These are phyloP conservation scores for Bryoerythrophyllum caledonicum DNA, from an alignment of 225 moss, liverwort and hornwort species.

Conservation along the genomic window DNA sequence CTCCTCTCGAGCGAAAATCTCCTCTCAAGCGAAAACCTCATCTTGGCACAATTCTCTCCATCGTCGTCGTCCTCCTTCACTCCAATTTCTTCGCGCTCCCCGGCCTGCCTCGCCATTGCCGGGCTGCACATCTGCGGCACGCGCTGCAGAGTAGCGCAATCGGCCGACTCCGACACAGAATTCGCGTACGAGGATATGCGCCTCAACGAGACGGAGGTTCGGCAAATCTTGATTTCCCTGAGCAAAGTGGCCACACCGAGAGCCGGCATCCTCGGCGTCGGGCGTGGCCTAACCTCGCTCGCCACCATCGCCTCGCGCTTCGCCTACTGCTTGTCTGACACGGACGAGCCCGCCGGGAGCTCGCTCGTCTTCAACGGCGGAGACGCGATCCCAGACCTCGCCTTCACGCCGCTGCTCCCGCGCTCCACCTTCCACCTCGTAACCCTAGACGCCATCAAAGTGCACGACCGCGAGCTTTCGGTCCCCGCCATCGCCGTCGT, in stretches of 20 bases:
- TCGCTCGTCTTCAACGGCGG: conserved; percentile 19
- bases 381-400: background rate
- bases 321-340: conserved; percentile 44
- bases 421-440: conserved; percentile 34
- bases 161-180: background rate
- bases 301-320: conserved; percentile 19
- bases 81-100: conserved; percentile 18
- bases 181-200: conserved; percentile 31
- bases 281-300: conserved; percentile 22
- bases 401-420: conserved; percentile 33
- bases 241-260: conserved; percentile 25
- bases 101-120: conserved; percentile 13
- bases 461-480: conserved; percentile 13
- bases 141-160: conserved; percentile 9
- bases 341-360: conserved; percentile 46
- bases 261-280: conserved; percentile 34
- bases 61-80: conserved; percentile 34
- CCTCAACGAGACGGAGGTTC: conserved; percentile 16
- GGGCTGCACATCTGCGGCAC: conserved; percentile 11
- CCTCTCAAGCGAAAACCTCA: no score
- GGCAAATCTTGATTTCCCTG: conserved; percentile 5
- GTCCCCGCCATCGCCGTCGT: conserved; percentile 31
- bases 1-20: no score
- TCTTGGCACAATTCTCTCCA: conserved; percentile 16
- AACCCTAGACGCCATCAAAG: conserved; percentile 21